Conservation (phyloP, 2,329 filamentous ascomycete genomes). For the Epichloe sp. region DNA sequence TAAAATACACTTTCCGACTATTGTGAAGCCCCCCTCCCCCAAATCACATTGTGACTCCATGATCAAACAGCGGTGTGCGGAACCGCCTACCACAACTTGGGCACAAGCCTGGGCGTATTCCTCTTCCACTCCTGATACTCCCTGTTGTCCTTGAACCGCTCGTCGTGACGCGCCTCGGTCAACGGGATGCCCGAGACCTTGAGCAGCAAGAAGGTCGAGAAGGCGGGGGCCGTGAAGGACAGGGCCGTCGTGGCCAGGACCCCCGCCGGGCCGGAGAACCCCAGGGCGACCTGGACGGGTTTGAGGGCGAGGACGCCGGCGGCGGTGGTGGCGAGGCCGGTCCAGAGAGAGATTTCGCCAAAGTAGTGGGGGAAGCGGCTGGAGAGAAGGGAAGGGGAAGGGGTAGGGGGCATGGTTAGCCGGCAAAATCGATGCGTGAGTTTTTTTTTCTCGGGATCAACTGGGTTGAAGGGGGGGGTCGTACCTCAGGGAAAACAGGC, state of each 20-base stretch:
- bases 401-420: too few species aligned
- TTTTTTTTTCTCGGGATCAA: too few species aligned
- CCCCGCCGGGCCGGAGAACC: slow-evolving; percentile 29
- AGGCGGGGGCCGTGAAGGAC: slow-evolving; percentile 47
- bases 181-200: slow-evolving; percentile 52
- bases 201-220: slow-evolving; percentile 48
- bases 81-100: slow-evolving; percentile 34
- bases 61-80: neutral
- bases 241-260: slow-evolving; percentile 23
- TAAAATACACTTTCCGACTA: too few species aligned
- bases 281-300: slow-evolving; percentile 44
- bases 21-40: too few species aligned
- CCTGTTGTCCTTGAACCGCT: slow-evolving; percentile 46
- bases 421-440: too few species aligned
- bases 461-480: too few species aligned
- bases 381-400: too few species aligned
- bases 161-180: slow-evolving; percentile 57
- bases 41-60: neutral
- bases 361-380: slow-evolving; percentile 56
- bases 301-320: slow-evolving; percentile 41
- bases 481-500: slow-evolving; percentile 44
- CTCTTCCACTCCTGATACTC: slow-evolving; percentile 58
- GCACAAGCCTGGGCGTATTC: slow-evolving; percentile 51
- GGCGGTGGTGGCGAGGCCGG: slow-evolving; percentile 47
- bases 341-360: slow-evolving; percentile 58